A percentile compares a stretch with the other conserved stretches of the same genome.
These are phyloP conservation scores for Pseudogymnoascus sp. DNA, from an alignment of 2,329 filamentous ascomycete species.

Conservation along the genomic window DNA sequence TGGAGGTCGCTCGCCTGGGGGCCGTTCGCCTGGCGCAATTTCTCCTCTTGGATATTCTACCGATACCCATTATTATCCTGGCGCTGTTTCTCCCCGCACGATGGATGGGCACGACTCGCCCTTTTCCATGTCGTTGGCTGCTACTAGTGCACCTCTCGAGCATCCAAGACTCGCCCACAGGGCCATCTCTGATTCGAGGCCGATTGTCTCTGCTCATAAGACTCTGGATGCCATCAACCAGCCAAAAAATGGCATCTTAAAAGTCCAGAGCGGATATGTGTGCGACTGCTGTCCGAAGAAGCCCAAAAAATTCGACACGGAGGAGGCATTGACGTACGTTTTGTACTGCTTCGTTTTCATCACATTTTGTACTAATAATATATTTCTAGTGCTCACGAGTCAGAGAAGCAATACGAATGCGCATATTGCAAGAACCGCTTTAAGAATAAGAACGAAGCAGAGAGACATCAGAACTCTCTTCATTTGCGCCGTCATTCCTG, in stretches of 20 bases:
- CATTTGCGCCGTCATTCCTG: conserved; percentile 90
- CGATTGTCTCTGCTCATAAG: conserved; percentile 35
- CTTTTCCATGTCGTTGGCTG: conserved; percentile 39
- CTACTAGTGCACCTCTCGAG: conserved; percentile 29
- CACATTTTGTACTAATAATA: conserved; percentile 22
- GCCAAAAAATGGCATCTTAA: conserved; percentile 38
- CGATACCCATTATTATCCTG: conserved; percentile 21
- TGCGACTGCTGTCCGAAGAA: conserved; percentile 97
- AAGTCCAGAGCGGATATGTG: conserved; percentile 54
- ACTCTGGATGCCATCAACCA: conserved; percentile 33
- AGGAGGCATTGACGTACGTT: conserved; percentile 73
- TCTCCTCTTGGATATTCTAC: background rate
- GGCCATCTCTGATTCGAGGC: conserved; percentile 31
- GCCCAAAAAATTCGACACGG: conserved; percentile 85
- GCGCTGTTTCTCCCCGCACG: conserved; percentile 17
- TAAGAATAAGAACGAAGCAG: conserved; percentile 98
- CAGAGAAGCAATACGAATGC: conserved; percentile 95
- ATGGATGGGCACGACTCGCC: conserved; percentile 39
- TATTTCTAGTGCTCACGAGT: conserved; percentile 63
- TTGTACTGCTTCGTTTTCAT: background rate
- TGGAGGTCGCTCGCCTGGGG: conserved; percentile 49
- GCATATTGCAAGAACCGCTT: conserved; percentile 89
- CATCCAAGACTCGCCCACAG: conserved; percentile 28
- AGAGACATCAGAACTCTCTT: conserved; percentile 90
- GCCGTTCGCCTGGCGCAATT: conserved; percentile 34